Percentiles rank a stretch among this genome's conserved stretches.
These are phyloP conservation scores for Lenwebbia sp. DNA, from an alignment of 345 rosid genomes.

Conservation along the genomic window DNA sequence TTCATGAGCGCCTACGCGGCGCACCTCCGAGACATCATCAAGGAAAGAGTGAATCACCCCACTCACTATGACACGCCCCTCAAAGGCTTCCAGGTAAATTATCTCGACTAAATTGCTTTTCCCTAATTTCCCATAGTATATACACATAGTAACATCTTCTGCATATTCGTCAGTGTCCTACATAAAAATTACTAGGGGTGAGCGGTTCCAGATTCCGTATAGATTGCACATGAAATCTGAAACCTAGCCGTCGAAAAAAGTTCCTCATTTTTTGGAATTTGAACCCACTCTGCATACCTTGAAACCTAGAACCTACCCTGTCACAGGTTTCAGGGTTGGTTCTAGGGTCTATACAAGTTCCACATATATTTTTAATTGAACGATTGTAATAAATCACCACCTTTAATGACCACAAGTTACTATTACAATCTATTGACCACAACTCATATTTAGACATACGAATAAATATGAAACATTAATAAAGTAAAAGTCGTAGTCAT, in stretches of 20 bases:
- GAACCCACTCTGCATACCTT: background rate
- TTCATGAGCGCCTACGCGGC: constrained; percentile 74
- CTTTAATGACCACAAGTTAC: background rate
- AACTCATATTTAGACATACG: too few relatives aligned
- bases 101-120: background rate
- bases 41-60: constrained; percentile 74
- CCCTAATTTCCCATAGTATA: background rate
- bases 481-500: too few relatives aligned
- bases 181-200: too few relatives aligned
- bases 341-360: rapidly evolving
- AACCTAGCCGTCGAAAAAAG: too few relatives aligned
- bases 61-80: constrained; percentile 74
- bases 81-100: constrained; percentile 57
- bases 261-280: too few relatives aligned
- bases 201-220: too few relatives aligned
- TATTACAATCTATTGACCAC: too few relatives aligned
- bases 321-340: rapidly evolving
- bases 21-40: constrained; percentile 59
- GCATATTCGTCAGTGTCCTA: too few relatives aligned
- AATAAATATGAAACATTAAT: too few relatives aligned
- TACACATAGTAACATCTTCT: background rate
- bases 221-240: too few relatives aligned
- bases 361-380: background rate
- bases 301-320: rapidly evolving
- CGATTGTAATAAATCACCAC: background rate